Conservation (phyloP, 768 basidiomycete species). For the Pleurotus ostreatus region DNA sequence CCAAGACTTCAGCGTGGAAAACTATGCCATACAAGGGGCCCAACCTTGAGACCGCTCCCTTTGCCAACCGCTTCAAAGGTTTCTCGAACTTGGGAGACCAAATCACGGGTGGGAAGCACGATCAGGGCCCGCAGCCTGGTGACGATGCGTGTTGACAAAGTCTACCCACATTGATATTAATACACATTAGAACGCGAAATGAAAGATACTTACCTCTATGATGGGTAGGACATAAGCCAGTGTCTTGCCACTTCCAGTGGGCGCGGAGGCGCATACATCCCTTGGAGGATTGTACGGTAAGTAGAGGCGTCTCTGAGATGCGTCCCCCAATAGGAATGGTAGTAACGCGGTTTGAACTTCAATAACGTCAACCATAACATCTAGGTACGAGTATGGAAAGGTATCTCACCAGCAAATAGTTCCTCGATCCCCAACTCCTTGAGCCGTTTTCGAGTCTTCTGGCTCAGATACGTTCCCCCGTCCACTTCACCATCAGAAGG, state of each 20-base stretch:
- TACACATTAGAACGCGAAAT: no score
- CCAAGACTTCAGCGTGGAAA: slow-evolving; percentile 3
- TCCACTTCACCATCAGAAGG: slow-evolving; percentile 32
- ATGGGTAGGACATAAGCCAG: slow-evolving; percentile 94
- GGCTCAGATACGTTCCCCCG: slow-evolving; percentile 48
- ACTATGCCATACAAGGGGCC: slow-evolving; percentile 4
- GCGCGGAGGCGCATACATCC: slow-evolving; percentile 93
- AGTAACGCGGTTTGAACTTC: slow-evolving; percentile 87
- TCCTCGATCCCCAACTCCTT: slow-evolving; percentile 77
- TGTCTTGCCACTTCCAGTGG: slow-evolving; percentile 97
- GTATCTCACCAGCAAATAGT: slow-evolving; percentile 76
- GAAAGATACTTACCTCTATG: slow-evolving; percentile 57
- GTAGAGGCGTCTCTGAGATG: slow-evolving; percentile 47
- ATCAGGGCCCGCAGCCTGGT: slow-evolving; percentile 85
- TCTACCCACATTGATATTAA: slow-evolving; percentile 21
- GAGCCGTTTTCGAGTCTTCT: slow-evolving; percentile 58
- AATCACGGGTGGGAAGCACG: slow-evolving; percentile 90
- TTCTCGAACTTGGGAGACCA: slow-evolving; percentile 89
- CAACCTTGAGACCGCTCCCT: slow-evolving; percentile 84
- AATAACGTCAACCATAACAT: slow-evolving; percentile 1
- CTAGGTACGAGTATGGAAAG: not conserved
- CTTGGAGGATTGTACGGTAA: slow-evolving; percentile 60
- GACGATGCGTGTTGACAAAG: slow-evolving; percentile 67
- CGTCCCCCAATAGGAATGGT: slow-evolving; percentile 67
- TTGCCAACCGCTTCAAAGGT: slow-evolving; percentile 83